Base-by-base conservation (phyloP, 495 filamentous ascomycete species). In the Tuber calosporum region DNA sequence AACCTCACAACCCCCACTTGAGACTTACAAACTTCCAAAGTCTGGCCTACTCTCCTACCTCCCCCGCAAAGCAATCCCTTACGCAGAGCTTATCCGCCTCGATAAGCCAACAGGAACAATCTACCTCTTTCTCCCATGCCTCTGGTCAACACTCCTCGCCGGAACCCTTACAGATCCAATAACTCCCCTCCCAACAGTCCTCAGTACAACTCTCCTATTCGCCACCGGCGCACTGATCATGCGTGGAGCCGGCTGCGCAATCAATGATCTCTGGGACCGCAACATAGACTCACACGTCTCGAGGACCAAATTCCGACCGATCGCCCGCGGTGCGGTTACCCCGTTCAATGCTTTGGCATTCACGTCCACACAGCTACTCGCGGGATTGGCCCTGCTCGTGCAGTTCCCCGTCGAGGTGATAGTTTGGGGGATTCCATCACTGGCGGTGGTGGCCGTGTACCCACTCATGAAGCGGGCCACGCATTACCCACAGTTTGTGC, bases 221-320 rank as follows among this genome's bases (percentile, higher is more conserved):
- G 89, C 95, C 81, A 84, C 87, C 13, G 95, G 95, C 58, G 94
- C 95, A 2, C 81, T 97, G 73, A 90, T 97, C 79, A 98, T 99
- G 95, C 92, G 95, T 70, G 93, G 95, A 40, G 95, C 95, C n/a
- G 95, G 95, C 22, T 99, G 95, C 83, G 90, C 95, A 42, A 95
- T 99, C 84, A 98, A 99, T 83, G 95, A 99, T 82, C 87, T 98
- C 66, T 97, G 93, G 94, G 95, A 98, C 83, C 89, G 92, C 76
- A 91, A 96, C 79, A 87, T 99, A 26, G 95, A 99, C 83, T 92
- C 91, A 34, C 88, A 93, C 80, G 95, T 99, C n/a, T 84, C 88
- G 42, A 89, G 95, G 37, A 99, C 95, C 1, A 89, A 89, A 38
- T 87, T 94, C 67, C 91, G 95, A 4, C 95, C 95, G 6, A 93